Conservation (phyloP, 331 rosid genomes). For the Acacia concinna region DNA sequence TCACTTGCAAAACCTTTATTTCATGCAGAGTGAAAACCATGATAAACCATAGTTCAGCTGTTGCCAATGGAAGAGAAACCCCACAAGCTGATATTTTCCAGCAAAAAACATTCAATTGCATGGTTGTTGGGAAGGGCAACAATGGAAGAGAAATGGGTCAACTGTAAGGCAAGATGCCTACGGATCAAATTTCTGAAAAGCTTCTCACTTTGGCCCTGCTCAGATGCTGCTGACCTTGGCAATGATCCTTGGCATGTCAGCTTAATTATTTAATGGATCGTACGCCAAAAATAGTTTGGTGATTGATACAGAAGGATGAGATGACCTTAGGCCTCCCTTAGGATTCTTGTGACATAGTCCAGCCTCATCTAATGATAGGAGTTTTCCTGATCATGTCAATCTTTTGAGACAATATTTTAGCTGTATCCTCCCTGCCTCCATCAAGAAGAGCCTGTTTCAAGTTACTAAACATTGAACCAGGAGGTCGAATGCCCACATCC, state of each 20-base stretch:
- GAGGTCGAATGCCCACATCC: slow-evolving; percentile 78
- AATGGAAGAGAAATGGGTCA: background rate
- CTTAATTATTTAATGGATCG: background rate
- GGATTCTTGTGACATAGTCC: background rate
- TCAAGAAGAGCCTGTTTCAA: slow-evolving; percentile 57
- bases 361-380: slow-evolving; percentile 40
- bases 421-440: slow-evolving; percentile 52
- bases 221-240: background rate
- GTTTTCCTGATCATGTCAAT: slow-evolving; percentile 65
- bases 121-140: background rate
- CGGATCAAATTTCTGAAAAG: background rate
- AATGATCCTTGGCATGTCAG: background rate
- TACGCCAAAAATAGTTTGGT: background rate
- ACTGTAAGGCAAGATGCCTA: background rate
- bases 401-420: slow-evolving; percentile 39
- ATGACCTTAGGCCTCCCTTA: background rate
- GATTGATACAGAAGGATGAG: background rate
- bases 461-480: slow-evolving; percentile 59
- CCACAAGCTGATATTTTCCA: background rate
- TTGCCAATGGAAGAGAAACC: background rate
- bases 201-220: background rate
- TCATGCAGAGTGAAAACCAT: background rate
- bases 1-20: background rate
- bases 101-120: background rate
- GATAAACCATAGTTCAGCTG: background rate